These are phyloP conservation scores for Mycena belliarum DNA, from an alignment of 768 basidiomycete genomes.

Conservation along the genomic window DNA sequence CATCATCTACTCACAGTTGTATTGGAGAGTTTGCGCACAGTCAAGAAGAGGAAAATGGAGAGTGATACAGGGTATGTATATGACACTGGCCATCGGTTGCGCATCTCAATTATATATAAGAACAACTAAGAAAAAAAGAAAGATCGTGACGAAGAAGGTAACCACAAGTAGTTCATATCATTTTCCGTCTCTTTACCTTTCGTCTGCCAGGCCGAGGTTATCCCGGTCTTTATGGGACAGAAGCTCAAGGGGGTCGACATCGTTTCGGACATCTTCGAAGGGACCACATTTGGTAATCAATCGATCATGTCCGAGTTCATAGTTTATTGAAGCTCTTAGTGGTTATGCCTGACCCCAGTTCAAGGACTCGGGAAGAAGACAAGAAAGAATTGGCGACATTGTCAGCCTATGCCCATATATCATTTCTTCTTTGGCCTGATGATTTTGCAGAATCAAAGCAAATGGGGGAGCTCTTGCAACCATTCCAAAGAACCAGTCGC, in stretches of 20 bases:
- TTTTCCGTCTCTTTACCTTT: neutral
- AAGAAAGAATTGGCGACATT: constrained; percentile 69
- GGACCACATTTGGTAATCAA: constrained; percentile 71
- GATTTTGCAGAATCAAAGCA: constrained; percentile 57
- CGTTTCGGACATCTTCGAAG: constrained; percentile 68
- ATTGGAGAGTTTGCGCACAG: constrained; percentile 58
- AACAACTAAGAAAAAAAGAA: constrained; percentile 57
- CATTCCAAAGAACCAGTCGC: constrained; percentile 54
- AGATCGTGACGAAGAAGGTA: constrained; percentile 54
- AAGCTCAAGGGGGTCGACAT: constrained; percentile 59
- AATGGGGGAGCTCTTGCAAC: constrained; percentile 70
- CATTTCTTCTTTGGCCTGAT: neutral
- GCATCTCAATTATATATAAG: neutral
- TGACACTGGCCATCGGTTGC: too few relatives aligned
- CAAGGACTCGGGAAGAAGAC: constrained; percentile 62
- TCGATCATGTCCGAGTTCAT: neutral
- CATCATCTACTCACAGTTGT: constrained; percentile 41
- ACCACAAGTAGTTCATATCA: neutral
- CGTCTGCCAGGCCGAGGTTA: constrained; percentile 48
- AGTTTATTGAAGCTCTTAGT: constrained; percentile 43
- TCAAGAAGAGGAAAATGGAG: constrained; percentile 77
- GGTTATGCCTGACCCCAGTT: constrained; percentile 76
- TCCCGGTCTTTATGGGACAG: constrained; percentile 69
- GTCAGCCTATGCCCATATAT: constrained; percentile 35
- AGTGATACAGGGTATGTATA: constrained; percentile 49